A percentile compares a stretch with the other conserved stretches of the same genome.
Conservation (phyloP, 176 grass and related monocot genomes). For the Oryza meridionalis region DNA sequence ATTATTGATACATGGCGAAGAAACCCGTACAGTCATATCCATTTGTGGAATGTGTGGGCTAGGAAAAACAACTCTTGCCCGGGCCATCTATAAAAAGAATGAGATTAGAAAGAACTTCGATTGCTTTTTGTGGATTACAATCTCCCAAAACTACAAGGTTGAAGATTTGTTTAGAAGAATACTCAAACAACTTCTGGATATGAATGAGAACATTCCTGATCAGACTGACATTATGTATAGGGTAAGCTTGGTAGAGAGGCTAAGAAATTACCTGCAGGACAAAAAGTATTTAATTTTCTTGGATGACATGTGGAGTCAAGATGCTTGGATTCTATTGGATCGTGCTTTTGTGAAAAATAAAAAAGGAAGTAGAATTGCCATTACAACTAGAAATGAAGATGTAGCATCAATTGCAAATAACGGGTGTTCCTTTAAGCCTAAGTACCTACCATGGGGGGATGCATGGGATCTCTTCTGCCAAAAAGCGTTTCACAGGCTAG, state of each 20-base stretch:
- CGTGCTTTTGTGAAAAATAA: not conserved
- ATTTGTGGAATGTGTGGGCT: constrained; percentile 16
- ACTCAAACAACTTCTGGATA: not conserved
- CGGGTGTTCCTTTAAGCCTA: not conserved
- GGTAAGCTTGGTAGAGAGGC: not conserved
- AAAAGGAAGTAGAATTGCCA: constrained; percentile 5
- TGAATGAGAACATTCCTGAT: too few relatives aligned
- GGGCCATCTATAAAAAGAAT: constrained; percentile 16
- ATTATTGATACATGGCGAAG: not conserved
- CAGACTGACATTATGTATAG: not conserved
- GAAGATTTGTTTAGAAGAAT: constrained; percentile 8
- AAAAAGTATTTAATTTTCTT: not conserved
- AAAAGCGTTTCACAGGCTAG: not conserved
- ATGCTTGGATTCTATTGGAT: not conserved
- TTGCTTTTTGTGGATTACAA: not conserved
- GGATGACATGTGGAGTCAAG: constrained; percentile 16
- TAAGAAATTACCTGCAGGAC: not conserved
- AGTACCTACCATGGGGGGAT: not conserved
- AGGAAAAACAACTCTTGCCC: constrained; percentile 35
- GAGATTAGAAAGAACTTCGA: not conserved
- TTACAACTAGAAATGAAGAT: constrained; percentile 8
- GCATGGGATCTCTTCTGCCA: constrained; percentile 29
- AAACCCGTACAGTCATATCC: not conserved
- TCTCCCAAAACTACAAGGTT: constrained; percentile 9
- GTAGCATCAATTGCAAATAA: not conserved